A percentile compares a stretch with the other conserved stretches of the same genome.
These are phyloP conservation scores for Aspergillus pseudoviridinutans DNA, from an alignment of 2,329 filamentous ascomycete genomes.

Conservation along the genomic window DNA sequence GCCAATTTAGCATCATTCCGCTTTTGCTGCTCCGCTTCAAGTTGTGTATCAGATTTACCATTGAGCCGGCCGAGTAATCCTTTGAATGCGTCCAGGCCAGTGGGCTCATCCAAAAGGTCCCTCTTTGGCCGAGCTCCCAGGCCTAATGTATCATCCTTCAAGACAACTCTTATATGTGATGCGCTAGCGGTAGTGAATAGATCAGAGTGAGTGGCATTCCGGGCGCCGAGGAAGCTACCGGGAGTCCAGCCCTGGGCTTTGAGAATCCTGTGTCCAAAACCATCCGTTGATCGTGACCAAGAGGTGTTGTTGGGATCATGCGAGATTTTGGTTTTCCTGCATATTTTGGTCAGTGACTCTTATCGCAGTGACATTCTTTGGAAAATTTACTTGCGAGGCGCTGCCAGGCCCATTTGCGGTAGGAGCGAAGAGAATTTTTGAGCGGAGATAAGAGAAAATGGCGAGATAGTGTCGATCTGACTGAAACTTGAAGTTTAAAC, in stretches of 20 bases:
- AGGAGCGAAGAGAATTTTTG: slow-evolving; percentile 1
- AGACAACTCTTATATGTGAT: slow-evolving; percentile 75
- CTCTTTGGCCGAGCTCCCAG: slow-evolving; percentile 76
- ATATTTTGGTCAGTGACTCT: slow-evolving; percentile 2
- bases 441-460: neutral
- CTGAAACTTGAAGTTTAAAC: neutral
- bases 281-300: slow-evolving; percentile 78
- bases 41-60: slow-evolving; percentile 71
- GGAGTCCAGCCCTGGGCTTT: slow-evolving; percentile 86
- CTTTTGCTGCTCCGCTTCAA: slow-evolving; percentile 66
- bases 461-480: neutral
- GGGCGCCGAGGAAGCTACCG: slow-evolving; percentile 74
- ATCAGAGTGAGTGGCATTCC: slow-evolving; percentile 68
- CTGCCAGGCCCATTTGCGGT: slow-evolving; percentile 63
- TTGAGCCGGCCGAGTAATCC: slow-evolving; percentile 84
- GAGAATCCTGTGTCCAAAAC: slow-evolving; percentile 88
- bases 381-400: slow-evolving; percentile 57
- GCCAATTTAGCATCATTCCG: slow-evolving; percentile 68
- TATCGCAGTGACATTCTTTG: slow-evolving; percentile 3
- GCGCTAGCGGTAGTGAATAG: slow-evolving; percentile 76
- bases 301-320: slow-evolving; percentile 92
- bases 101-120: slow-evolving; percentile 64
- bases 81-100: slow-evolving; percentile 82
- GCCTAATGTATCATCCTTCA: slow-evolving; percentile 90
- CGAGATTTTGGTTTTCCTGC: slow-evolving; percentile 67